These are phyloP conservation scores for Bipolaris bicolor DNA, from an alignment of 2,329 filamentous ascomycete genomes.

Conservation along the genomic window DNA sequence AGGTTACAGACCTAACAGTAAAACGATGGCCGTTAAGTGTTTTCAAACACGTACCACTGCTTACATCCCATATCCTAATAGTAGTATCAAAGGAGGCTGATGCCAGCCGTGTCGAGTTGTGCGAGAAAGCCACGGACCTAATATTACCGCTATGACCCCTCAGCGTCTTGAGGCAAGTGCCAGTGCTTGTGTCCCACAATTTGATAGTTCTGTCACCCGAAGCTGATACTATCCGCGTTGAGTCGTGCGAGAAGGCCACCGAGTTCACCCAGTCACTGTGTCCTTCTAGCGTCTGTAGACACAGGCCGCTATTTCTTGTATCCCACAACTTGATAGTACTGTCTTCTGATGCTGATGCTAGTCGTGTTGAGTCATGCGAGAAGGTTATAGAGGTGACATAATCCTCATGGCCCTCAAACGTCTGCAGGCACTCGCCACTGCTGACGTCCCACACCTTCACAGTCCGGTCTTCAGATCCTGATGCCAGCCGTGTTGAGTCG, in stretches of 20 bases:
- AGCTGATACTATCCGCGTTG: not conserved
- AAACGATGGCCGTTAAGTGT: conserved; percentile 19
- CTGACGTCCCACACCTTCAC: not conserved
- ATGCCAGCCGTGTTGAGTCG: not conserved
- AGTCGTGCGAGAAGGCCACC: not conserved
- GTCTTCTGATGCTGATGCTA: conserved; percentile 21
- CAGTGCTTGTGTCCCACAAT: not conserved
- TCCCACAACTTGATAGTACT: conserved; percentile 16
- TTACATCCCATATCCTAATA: conserved; percentile 13
- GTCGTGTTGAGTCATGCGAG: conserved; percentile 8
- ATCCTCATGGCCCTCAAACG: not conserved
- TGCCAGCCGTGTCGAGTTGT: conserved; percentile 13
- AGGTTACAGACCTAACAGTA: conserved; percentile 4
- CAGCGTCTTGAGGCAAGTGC: conserved; percentile 21
- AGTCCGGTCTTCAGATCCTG: not conserved
- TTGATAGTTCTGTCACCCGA: not conserved
- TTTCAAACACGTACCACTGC: conserved; percentile 4
- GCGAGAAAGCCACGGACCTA: conserved; percentile 17
- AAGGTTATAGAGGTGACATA: too few relatives aligned
- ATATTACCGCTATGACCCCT: conserved; percentile 18
- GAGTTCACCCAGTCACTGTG: not conserved
- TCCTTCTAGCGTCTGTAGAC: not conserved
- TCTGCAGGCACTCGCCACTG: not conserved
- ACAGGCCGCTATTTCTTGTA: not conserved
- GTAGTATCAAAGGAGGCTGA: conserved; percentile 11